Evolutionary conservation across 768 basidiomycete species (phyloP).

Genomic region (Zangia roseola): DNA sequence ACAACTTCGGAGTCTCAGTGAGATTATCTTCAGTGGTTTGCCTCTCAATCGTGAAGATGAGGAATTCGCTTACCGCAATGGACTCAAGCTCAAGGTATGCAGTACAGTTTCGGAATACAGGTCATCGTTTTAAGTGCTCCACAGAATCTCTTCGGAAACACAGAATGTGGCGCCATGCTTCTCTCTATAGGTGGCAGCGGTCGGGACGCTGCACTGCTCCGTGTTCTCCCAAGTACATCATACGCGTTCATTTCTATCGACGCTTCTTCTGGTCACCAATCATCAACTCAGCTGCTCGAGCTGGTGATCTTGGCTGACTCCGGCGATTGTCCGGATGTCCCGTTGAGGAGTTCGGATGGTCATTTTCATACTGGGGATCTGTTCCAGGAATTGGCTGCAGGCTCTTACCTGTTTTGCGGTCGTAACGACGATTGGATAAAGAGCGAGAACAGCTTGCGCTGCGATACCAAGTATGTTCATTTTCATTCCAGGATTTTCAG

Average conservation of each 20-base stretch:
- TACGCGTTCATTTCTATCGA: slow-evolving; percentile 68
- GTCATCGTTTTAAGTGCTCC: slow-evolving; percentile 20
- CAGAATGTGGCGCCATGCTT: slow-evolving; percentile 76
- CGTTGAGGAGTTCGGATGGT: slow-evolving; percentile 60
- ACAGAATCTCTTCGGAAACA: slow-evolving; percentile 79
- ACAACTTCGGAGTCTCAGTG: slow-evolving; percentile 54
- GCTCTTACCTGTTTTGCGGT: slow-evolving; percentile 63
- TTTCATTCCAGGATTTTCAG: neutral
- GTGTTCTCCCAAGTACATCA: slow-evolving; percentile 56
- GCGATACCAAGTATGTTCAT: slow-evolving; percentile 62
- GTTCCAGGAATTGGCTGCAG: slow-evolving; percentile 62
- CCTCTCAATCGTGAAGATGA: slow-evolving; percentile 67
- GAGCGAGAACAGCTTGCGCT: slow-evolving; percentile 72
- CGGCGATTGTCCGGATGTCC: slow-evolving; percentile 62
- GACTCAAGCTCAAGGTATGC: slow-evolving; percentile 62
- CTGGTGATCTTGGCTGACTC: slow-evolving; percentile 69
- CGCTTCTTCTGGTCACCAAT: slow-evolving; percentile 45
- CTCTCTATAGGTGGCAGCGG: slow-evolving; percentile 55
- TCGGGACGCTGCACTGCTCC: slow-evolving; percentile 50
- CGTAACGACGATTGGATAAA: slow-evolving; percentile 88
- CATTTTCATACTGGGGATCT: slow-evolving; percentile 81
- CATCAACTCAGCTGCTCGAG: slow-evolving; percentile 58
- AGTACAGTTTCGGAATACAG: slow-evolving; percentile 12
- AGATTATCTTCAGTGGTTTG: slow-evolving; percentile 66
- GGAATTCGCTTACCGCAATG: slow-evolving; percentile 63